Evolutionary conservation across 768 basidiomycete species (phyloP).

Genomic region (Atractiella rhizophila): DNA sequence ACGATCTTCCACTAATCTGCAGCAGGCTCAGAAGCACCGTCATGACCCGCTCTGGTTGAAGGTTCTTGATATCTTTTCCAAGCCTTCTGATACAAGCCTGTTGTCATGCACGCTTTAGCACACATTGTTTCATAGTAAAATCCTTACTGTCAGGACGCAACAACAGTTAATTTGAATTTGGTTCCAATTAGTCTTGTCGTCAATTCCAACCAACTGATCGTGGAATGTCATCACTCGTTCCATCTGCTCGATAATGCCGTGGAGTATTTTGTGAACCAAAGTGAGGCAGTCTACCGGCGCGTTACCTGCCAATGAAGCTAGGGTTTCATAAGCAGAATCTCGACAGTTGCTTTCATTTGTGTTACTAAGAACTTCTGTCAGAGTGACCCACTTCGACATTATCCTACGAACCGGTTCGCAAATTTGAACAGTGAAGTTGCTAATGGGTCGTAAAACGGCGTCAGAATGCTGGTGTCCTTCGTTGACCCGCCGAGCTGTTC

Average conservation of each 20-base stretch:
- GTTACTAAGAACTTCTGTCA: constrained; percentile 23
- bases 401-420: constrained; percentile 49
- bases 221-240: constrained; percentile 64
- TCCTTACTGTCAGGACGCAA: constrained; percentile 55
- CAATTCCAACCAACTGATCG: constrained; percentile 78
- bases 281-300: constrained; percentile 51
- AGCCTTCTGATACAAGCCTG: constrained; percentile 69
- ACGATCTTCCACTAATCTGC: constrained; percentile 64
- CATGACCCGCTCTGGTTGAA: constrained; percentile 92
- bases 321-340: constrained; percentile 86
- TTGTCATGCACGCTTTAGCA: no score
- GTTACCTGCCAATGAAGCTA: constrained; percentile 60
- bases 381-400: no score
- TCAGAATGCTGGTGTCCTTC: constrained; percentile 41
- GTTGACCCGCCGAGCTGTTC: constrained; percentile 59
- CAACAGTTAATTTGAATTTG: constrained; percentile 90
- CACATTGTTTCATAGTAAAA: no score
- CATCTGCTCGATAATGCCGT: constrained; percentile 62
- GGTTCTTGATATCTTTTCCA: constrained; percentile 50
- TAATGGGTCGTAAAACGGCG: constrained; percentile 69
- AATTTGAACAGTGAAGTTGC: constrained; percentile 57
- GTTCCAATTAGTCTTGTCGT: constrained; percentile 97
- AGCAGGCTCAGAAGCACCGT: constrained; percentile 64
- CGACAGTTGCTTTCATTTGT: constrained; percentile 77
- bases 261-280: constrained; percentile 54